phyloP scores from a whole-genome alignment of 345 rosid species.

The sweet orange (Citrus sinensis) region DNA sequence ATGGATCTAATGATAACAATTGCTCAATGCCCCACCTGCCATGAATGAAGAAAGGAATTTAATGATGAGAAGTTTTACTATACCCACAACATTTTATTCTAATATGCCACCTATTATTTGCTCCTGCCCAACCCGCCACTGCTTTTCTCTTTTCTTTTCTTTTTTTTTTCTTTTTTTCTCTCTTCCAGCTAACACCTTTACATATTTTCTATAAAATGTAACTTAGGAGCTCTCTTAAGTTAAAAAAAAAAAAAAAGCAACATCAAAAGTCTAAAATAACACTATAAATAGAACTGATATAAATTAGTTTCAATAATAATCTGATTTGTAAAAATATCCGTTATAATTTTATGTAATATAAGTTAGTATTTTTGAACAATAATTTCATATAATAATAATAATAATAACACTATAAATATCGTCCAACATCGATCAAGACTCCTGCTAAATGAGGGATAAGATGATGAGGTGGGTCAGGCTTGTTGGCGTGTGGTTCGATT shows the following conservation, averaged over 20 bases:
- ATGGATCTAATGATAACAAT: not conserved
- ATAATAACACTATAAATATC: not conserved
- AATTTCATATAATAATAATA: no score
- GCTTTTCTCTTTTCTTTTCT: not conserved
- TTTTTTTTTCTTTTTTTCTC: accelerated
- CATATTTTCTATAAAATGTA: not conserved
- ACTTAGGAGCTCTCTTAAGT: no score
- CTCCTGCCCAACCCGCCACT: not conserved
- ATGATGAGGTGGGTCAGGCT: not conserved
- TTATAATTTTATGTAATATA: no score
- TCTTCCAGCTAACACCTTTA: not conserved
- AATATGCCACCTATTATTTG: not conserved
- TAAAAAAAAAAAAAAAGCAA: no score
- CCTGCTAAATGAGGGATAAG: not conserved
- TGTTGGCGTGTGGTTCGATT: not conserved
- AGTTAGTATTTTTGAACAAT: no score
- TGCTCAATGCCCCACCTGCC: not conserved
- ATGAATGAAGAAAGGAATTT: not conserved
- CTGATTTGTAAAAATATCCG: no score
- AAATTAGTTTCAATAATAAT: no score
- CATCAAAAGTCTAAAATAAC: no score
- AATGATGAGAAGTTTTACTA: slow-evolving; percentile 6
- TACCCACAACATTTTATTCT: not conserved
- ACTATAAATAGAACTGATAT: no score
- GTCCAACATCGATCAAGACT: not conserved